Percentiles rank a stretch among this genome's conserved stretches.
Evolutionary conservation across 192 early-diverging fungal species (phyloP).

Genomic region (Cladochytrium replicatum): DNA sequence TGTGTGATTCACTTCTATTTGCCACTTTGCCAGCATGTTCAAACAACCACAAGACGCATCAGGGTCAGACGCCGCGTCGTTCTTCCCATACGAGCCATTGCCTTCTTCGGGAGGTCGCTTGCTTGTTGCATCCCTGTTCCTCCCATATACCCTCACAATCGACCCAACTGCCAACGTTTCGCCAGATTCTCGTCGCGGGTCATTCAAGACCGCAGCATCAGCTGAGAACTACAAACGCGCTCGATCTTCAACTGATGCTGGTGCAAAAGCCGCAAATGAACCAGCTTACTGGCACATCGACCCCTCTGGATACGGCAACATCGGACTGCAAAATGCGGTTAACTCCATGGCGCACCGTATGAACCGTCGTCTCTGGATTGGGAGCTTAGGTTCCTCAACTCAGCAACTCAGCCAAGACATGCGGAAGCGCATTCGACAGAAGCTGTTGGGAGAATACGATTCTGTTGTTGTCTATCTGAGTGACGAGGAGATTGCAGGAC

Average conservation of each 20-base stretch:
- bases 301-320: constrained; percentile 71
- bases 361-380: constrained; percentile 25
- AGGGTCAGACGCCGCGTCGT: too few relatives aligned
- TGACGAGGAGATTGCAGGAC: constrained; percentile 76
- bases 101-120: too few relatives aligned
- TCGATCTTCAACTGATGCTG: too few relatives aligned
- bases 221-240: too few relatives aligned
- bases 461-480: constrained; percentile 72
- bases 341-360: constrained; percentile 38
- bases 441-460: constrained; percentile 51
- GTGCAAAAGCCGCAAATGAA: too few relatives aligned
- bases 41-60: too few relatives aligned
- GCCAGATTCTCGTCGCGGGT: too few relatives aligned
- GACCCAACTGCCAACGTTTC: constrained; percentile 9
- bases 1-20: too few relatives aligned
- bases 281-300: too few relatives aligned
- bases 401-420: constrained; percentile 54
- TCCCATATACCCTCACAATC: constrained; percentile 64
- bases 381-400: constrained; percentile 64
- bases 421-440: constrained; percentile 44
- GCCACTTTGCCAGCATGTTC: too few relatives aligned
- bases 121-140: constrained; percentile 62
- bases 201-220: too few relatives aligned
- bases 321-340: constrained; percentile 87
- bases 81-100: too few relatives aligned